Conservation (phyloP, 805 yeast species). For the Ascoidea rubescens region DNA sequence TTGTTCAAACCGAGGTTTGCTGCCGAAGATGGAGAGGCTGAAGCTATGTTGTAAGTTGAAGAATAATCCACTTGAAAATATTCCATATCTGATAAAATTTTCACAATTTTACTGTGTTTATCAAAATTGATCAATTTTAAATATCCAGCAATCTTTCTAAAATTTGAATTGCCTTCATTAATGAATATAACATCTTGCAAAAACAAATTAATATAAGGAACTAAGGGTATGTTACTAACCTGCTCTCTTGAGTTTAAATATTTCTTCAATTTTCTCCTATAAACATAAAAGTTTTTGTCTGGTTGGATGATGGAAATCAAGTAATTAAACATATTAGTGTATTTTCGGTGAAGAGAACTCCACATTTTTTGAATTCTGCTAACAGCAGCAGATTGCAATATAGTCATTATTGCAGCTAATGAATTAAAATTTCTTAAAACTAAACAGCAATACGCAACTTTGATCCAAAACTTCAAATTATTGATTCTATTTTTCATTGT, state of each 20-base stretch:
- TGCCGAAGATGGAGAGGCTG: slow-evolving; percentile 10
- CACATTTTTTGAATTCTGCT: slow-evolving; percentile 50
- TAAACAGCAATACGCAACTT: slow-evolving; percentile 57
- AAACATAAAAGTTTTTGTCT: slow-evolving; percentile 55
- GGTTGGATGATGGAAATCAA: slow-evolving; percentile 61
- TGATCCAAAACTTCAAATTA: slow-evolving; percentile 56
- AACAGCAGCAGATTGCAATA: slow-evolving; percentile 58
- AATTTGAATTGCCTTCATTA: slow-evolving; percentile 69
- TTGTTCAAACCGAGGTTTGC: slow-evolving; percentile 13
- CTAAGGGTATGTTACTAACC: slow-evolving; percentile 38
- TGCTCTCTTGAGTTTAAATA: slow-evolving; percentile 29
- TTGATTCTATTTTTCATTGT: slow-evolving; percentile 34
- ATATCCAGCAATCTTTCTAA: slow-evolving; percentile 36
- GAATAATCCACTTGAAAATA: slow-evolving; percentile 49
- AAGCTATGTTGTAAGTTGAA: background rate
- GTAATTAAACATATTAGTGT: slow-evolving; percentile 46
- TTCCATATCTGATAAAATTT: slow-evolving; percentile 53
- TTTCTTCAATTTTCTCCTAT: slow-evolving; percentile 47
- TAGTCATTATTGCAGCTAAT: slow-evolving; percentile 63
- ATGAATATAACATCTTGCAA: slow-evolving; percentile 70
- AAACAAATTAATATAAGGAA: slow-evolving; percentile 64
- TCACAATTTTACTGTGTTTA: slow-evolving; percentile 53
- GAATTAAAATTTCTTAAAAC: slow-evolving; percentile 69
- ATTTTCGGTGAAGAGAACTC: slow-evolving; percentile 44
- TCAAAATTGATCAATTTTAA: slow-evolving; percentile 59